Percentiles rank a stretch among this genome's conserved stretches.
phyloP scores from a whole-genome alignment of 208 protist genomes.

The Trypanosoma lewisi region DNA sequence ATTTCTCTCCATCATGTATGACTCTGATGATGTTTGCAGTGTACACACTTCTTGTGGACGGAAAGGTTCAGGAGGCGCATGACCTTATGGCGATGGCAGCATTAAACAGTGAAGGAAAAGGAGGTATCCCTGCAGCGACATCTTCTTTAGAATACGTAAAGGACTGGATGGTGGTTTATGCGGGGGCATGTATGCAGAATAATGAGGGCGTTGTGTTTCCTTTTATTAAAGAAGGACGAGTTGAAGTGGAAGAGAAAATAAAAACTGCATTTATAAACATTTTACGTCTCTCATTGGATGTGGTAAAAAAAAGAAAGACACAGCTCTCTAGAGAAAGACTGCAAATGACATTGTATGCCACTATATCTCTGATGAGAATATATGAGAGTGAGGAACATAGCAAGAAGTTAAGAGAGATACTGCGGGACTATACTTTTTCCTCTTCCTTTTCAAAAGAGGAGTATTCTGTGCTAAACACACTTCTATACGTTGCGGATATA shows the following conservation, averaged over 20 bases:
- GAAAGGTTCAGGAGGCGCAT: constrained; percentile 26
- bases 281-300: not conserved
- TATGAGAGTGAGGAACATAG: not conserved
- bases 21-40: constrained; percentile 38
- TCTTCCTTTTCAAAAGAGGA: not conserved
- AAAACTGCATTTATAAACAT: not conserved
- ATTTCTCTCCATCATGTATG: constrained; percentile 13
- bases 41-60: constrained; percentile 46
- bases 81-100: constrained; percentile 29
- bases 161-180: constrained; percentile 9
- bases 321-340: not conserved
- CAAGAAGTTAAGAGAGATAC: no score
- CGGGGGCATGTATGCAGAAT: no score
- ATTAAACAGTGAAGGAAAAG: not conserved
- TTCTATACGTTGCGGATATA: constrained; percentile 11
- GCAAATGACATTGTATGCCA: constrained; percentile 16
- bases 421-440: not conserved
- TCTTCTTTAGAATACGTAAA: not conserved
- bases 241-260: constrained; percentile 4
- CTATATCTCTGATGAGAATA: constrained; percentile 2
- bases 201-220: no score
- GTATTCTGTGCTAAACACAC: constrained; percentile 1
- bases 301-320: not conserved
- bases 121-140: not conserved
- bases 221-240: no score